These are phyloP conservation scores for Sporodiniella umbellata DNA, from an alignment of 371 early-diverging fungal genomes.

Conservation along the genomic window DNA sequence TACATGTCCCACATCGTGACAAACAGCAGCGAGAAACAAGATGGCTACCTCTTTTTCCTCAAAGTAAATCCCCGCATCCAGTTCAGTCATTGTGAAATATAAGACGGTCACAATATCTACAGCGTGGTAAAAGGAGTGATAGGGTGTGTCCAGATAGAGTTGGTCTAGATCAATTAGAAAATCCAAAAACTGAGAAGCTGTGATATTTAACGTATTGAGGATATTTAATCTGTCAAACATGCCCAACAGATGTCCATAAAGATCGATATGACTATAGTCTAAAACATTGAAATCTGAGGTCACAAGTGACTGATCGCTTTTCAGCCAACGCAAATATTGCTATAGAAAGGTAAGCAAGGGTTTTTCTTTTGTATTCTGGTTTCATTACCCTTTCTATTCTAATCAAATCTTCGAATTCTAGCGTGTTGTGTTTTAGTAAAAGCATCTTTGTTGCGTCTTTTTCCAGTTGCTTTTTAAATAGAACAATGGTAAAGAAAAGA, in stretches of 20 bases:
- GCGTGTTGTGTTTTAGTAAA: conserved; percentile 10
- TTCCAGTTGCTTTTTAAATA: neutral
- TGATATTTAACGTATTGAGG: conserved; percentile 44
- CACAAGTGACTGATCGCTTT: neutral
- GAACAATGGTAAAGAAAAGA: neutral
- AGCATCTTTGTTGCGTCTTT: too few relatives aligned
- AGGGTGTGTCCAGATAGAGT: conserved; percentile 69
- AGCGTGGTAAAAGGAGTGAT: conserved; percentile 84
- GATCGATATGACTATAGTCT: conserved; percentile 50
- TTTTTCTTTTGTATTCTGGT: too few relatives aligned
- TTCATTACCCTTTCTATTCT: conserved; percentile 9
- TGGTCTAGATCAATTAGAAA: conserved; percentile 73
- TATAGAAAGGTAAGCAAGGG: neutral
- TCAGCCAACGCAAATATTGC: conserved; percentile 9
- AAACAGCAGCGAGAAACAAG: conserved; percentile 72
- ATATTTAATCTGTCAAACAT: conserved; percentile 58
- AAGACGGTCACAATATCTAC: conserved; percentile 77
- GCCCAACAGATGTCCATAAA: conserved; percentile 65
- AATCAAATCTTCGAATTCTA: conserved; percentile 2
- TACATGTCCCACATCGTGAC: conserved; percentile 91
- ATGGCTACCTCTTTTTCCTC: conserved; percentile 60
- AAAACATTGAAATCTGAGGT: conserved; percentile 57
- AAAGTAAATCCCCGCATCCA: conserved; percentile 59
- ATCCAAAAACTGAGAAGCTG: conserved; percentile 59
- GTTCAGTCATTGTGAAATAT: conserved; percentile 61